These are phyloP conservation scores for Apiotrichum akiyoshidainum DNA, from an alignment of 1,284 basidiomycete species.

Conservation along the genomic window DNA sequence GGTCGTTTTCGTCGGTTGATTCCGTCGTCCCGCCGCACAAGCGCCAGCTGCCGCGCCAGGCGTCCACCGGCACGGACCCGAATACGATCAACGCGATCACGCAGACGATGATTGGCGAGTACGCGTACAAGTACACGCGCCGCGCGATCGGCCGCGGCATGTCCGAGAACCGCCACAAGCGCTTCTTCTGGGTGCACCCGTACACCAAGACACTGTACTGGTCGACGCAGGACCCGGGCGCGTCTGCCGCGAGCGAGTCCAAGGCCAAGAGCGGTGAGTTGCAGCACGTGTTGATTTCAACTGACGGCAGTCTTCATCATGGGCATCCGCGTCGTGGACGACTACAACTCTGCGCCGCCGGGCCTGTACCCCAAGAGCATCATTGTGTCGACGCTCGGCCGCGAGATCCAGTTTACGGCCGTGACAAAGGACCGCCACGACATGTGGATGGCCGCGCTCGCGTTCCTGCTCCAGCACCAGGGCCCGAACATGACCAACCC, in stretches of 20 bases:
- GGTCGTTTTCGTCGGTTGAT: constrained; percentile 43
- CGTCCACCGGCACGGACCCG: constrained; percentile 65
- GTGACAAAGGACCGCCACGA: constrained; percentile 91
- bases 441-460: constrained; percentile 73
- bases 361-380: constrained; percentile 90
- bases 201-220: constrained; percentile 98
- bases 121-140: constrained; percentile 95
- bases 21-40: constrained; percentile 20
- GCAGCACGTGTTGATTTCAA: too few relatives aligned
- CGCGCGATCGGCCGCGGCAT: constrained; percentile 85
- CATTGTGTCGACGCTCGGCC: constrained; percentile 82
- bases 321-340: constrained; percentile 80
- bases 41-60: constrained; percentile 6
- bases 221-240: constrained; percentile 91
- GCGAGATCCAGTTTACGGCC: constrained; percentile 97
- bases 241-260: constrained; percentile 78
- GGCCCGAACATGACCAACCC: constrained; percentile 19
- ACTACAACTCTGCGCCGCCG: constrained; percentile 88
- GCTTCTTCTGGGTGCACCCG: constrained; percentile 99
- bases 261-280: constrained; percentile 73
- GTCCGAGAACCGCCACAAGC: constrained; percentile 83
- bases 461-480: constrained; percentile 47
- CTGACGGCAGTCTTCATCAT: constrained; percentile 75
- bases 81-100: constrained; percentile 91
- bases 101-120: constrained; percentile 99